Percentiles rank a stretch among this genome's conserved stretches.
phyloP scores from a whole-genome alignment of 805 yeast species.

The Lipomyces japonicus region DNA sequence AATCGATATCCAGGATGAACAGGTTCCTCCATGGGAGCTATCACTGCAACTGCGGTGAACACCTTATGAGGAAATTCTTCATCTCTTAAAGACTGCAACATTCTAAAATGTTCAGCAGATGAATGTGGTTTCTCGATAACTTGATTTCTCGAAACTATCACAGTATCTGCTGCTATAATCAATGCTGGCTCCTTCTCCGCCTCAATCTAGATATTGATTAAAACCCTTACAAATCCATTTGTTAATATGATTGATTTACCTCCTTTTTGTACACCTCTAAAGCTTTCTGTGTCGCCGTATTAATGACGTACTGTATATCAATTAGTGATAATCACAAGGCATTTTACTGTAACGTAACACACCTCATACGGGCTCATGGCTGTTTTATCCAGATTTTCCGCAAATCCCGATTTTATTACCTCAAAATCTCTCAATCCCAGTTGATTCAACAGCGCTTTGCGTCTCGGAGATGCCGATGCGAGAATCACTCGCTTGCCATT shows the following conservation, averaged over 20 bases:
- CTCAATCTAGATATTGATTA: slow-evolving; percentile 31
- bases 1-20: slow-evolving; percentile 43
- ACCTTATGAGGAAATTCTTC: slow-evolving; percentile 46
- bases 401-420: slow-evolving; percentile 63
- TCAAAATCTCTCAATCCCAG: slow-evolving; percentile 39
- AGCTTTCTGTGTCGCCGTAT: slow-evolving; percentile 69
- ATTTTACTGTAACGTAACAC: slow-evolving; percentile 25
- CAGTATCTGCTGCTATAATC: slow-evolving; percentile 70
- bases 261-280: slow-evolving; percentile 53
- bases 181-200: slow-evolving; percentile 36
- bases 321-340: slow-evolving; percentile 1
- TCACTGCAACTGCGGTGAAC: slow-evolving; percentile 52
- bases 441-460: slow-evolving; percentile 65
- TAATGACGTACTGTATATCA: slow-evolving; percentile 52
- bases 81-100: slow-evolving; percentile 49
- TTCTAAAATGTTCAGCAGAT: slow-evolving; percentile 48
- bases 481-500: slow-evolving; percentile 46
- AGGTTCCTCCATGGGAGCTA: slow-evolving; percentile 43
- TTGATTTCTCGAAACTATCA: slow-evolving; percentile 56
- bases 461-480: slow-evolving; percentile 82
- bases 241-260: slow-evolving; percentile 17
- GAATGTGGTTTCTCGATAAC: slow-evolving; percentile 76
- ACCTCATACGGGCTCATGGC: slow-evolving; percentile 46
- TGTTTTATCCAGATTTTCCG: slow-evolving; percentile 66
- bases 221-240: background rate